Base-by-base conservation (phyloP, 257 asterid genomes). In the Solanum chilense region DNA sequence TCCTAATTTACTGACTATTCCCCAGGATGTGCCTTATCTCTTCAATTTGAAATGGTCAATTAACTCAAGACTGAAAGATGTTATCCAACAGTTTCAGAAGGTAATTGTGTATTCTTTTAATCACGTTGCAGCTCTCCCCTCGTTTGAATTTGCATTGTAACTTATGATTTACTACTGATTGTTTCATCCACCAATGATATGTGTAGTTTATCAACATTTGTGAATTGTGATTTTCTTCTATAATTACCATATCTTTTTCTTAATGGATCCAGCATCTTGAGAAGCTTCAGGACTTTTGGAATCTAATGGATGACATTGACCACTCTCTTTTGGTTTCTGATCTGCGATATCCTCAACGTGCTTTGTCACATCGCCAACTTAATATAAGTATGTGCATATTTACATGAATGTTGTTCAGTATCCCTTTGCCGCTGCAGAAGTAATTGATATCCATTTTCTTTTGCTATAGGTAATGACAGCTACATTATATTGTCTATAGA, bases 201-300 rank as follows among this genome's bases (percentile, higher is more conserved):
- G 5, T 27, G 64, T 45, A 78, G 35, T 25, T 9, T 85, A 29
- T 5, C 21, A 23, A 29, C 86, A 74, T 7, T 41, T 85, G 15
- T 18, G 49, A 52, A 60, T 83, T 66, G 58, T 81, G 9, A 42
- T 66, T 42, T 42, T 78, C 42, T 78, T 66, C 23, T 78, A 8
- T 45, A 78, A 9, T 27, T 25, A 45, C 66, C n/a, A 25, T 25
- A 31, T 77, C 12, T 27, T 73, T 41, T 58, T 84, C n/a, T 68
- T 87, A 44, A 85, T 85, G 41, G 86, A 60, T 74, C 12, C 89
- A 95, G 98, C 98, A 94, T 88, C 88, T 95, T 77, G 91, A 90
- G 82, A 91, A 90, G 91, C 94, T 94, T 90, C 97, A 94, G 86
- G 92, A 89, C 12, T 93, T 94, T 87, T 94, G 98, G 98, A 93